Evolutionary conservation across 345 rosid genomes (phyloP).

Genomic region (Crucihimalaya himalaica): DNA sequence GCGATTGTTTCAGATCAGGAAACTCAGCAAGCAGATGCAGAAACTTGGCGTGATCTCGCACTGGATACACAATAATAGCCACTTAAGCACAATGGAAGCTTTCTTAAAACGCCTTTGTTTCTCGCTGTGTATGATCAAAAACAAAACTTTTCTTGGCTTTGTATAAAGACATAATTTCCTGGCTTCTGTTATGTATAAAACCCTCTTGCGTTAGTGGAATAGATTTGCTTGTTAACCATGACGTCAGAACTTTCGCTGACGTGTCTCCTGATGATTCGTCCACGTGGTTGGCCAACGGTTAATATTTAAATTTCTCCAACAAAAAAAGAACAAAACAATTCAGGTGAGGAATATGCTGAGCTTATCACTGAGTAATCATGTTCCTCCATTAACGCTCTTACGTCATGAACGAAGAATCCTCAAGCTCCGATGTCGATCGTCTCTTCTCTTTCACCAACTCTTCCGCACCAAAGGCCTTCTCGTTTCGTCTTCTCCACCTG

Average conservation of each 20-base stretch:
- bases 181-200: neutral
- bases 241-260: conserved; percentile 3
- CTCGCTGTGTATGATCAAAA: conserved; percentile 10
- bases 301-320: conserved; percentile 19
- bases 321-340: neutral
- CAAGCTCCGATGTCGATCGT: conserved; percentile 20
- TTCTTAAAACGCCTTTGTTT: neutral
- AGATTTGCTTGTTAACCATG: neutral
- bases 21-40: conserved; percentile 61
- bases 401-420: conserved; percentile 25
- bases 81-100: neutral
- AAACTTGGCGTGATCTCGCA: conserved; percentile 88
- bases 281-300: conserved; percentile 13
- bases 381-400: conserved; percentile 38
- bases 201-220: neutral
- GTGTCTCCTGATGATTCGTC: neutral
- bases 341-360: conserved; percentile 34
- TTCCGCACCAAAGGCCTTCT: neutral
- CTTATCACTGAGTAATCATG: conserved; percentile 38
- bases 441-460: conserved; percentile 8
- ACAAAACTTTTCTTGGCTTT: conserved; percentile 1
- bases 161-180: conserved; percentile 14
- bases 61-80: conserved; percentile 53
- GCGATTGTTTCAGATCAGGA: conserved; percentile 63
- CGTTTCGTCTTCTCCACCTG: conserved; percentile 18